phyloP scores from a whole-genome alignment of 2,329 filamentous ascomycete genomes.

The Apiospora koreana region DNA sequence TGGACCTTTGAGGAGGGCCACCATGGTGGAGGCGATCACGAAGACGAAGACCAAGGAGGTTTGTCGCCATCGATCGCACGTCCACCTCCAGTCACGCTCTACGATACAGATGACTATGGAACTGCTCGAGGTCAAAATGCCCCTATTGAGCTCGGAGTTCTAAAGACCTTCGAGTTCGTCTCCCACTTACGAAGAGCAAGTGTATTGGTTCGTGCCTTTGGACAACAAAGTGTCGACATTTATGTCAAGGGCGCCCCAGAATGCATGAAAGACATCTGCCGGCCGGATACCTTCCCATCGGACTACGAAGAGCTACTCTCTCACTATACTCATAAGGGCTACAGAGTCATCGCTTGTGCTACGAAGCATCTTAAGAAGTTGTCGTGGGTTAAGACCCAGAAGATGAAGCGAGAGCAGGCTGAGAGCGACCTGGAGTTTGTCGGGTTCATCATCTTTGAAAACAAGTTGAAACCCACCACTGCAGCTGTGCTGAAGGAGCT shows the following conservation, averaged over 20 bases:
- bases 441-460: constrained; percentile 98
- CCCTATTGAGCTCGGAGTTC: constrained; percentile 81
- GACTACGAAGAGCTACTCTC: constrained; percentile 90
- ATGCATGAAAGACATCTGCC: constrained; percentile 93
- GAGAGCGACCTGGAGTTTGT: constrained; percentile 84
- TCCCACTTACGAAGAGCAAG: constrained; percentile 90
- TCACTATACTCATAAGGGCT: constrained; percentile 93
- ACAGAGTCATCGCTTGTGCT: constrained; percentile 93
- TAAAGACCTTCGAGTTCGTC: constrained; percentile 92
- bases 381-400: constrained; percentile 92
- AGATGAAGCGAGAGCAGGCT: constrained; percentile 84
- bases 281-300: constrained; percentile 76
- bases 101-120: constrained; percentile 37
- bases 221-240: constrained; percentile 78
- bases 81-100: constrained; percentile 67
- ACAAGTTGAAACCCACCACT: constrained; percentile 92
- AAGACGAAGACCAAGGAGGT: constrained; percentile 73
- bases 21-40: constrained; percentile 62
- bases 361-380: constrained; percentile 85
- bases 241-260: constrained; percentile 98
- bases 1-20: constrained; percentile 93
- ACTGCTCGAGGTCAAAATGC: constrained; percentile 29
- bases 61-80: constrained; percentile 87
- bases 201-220: constrained; percentile 87
- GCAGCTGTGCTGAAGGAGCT: constrained; percentile 81